Percentiles rank a stretch among this genome's conserved stretches.
Conservation (phyloP, 495 filamentous ascomycete genomes). For the Thermochaetoides thermophila region DNA sequence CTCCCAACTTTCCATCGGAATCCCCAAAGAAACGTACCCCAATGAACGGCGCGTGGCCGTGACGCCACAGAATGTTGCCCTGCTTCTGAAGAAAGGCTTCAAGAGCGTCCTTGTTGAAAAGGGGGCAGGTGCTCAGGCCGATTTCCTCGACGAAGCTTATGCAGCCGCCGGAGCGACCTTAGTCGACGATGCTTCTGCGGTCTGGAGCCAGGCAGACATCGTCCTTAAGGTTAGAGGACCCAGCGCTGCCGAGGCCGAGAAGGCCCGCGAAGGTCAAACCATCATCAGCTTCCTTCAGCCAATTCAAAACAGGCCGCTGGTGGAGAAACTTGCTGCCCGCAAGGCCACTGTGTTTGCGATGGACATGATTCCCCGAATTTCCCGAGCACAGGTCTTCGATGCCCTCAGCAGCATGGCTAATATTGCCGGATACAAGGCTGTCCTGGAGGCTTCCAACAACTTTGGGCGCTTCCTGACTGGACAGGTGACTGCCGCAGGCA, state of each 20-base stretch:
- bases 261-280: slow-evolving; percentile 45
- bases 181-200: slow-evolving; percentile 37
- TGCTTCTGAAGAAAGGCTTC: slow-evolving; percentile 69
- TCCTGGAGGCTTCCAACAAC: slow-evolving; percentile 66
- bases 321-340: slow-evolving; percentile 48
- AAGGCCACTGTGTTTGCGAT: slow-evolving; percentile 62
- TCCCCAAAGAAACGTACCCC: slow-evolving; percentile 53
- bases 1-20: slow-evolving; percentile 49
- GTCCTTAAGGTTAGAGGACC: slow-evolving; percentile 66
- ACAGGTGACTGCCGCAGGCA: slow-evolving; percentile 68
- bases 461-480: slow-evolving; percentile 73
- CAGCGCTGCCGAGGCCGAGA: slow-evolving; percentile 45
- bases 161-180: slow-evolving; percentile 56
- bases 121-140: slow-evolving; percentile 57
- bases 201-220: slow-evolving; percentile 60
- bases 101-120: slow-evolving; percentile 55
- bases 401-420: slow-evolving; percentile 77
- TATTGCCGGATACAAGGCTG: slow-evolving; percentile 75
- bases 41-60: slow-evolving; percentile 67
- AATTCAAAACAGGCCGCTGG: slow-evolving; percentile 50
- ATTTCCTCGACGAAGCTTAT: slow-evolving; percentile 58
- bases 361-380: slow-evolving; percentile 75
- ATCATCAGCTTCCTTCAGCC: slow-evolving; percentile 66
- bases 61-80: slow-evolving; percentile 61
- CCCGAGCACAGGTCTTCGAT: slow-evolving; percentile 67